phyloP scores from a whole-genome alignment of 345 rosid genomes.

The Linum tenue region DNA sequence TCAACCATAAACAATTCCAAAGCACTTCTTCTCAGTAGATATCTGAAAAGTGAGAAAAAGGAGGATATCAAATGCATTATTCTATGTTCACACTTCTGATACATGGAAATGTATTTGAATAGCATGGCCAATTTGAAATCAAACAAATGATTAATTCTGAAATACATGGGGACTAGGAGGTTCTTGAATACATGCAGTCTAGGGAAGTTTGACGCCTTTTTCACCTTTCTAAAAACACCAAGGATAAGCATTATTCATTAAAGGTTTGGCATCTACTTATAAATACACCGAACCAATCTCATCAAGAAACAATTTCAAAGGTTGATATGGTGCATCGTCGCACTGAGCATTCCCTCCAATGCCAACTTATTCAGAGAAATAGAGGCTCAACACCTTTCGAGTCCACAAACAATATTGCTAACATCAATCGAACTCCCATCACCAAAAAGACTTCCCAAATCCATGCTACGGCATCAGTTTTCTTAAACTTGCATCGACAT shows the following conservation, averaged over 20 bases:
- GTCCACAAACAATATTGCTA: neutral
- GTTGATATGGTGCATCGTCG: neutral
- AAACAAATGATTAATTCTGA: too few species aligned
- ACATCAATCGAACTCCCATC: too few species aligned
- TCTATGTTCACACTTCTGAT: neutral
- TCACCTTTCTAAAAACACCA: too few species aligned
- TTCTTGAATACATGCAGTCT: too few species aligned
- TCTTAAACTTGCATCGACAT: too few species aligned
- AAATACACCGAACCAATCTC: neutral
- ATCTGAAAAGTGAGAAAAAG: conserved; percentile 35
- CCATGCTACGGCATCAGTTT: too few species aligned
- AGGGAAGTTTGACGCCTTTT: too few species aligned
- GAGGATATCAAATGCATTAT: conserved; percentile 8
- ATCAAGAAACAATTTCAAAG: neutral
- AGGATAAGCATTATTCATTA: neutral
- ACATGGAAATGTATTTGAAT: neutral
- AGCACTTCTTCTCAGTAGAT: conserved; percentile 92
- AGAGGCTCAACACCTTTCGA: neutral
- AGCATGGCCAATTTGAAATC: too few species aligned
- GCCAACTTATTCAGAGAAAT: neutral
- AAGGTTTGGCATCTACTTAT: neutral
- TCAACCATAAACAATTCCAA: conserved; percentile 96
- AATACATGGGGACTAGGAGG: too few species aligned
- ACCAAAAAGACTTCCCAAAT: too few species aligned
- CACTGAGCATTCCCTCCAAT: neutral